A percentile compares a stretch with the other conserved stretches of the same genome.
phyloP scores from a whole-genome alignment of 192 early-diverging fungal genomes.

The Coemansia sp. region DNA sequence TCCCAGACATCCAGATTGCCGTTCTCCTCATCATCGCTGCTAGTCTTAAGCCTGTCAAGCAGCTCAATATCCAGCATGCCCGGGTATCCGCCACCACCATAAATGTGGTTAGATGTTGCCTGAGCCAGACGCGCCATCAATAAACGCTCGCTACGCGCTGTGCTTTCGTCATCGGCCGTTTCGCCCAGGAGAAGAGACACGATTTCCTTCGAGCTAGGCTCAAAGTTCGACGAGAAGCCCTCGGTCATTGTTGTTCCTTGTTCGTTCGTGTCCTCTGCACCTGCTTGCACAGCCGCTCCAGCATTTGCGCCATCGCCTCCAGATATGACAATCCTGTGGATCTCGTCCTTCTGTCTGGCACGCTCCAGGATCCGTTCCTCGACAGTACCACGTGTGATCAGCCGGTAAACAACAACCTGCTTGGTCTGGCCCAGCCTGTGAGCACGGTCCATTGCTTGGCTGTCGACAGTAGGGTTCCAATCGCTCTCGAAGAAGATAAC shows the following conservation, averaged over 20 bases:
- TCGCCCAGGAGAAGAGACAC: conserved; percentile 84
- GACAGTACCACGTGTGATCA: conserved; percentile 81
- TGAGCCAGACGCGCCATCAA: conserved; percentile 44
- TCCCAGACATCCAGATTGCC: conserved; percentile 21
- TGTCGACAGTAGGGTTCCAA: conserved; percentile 91
- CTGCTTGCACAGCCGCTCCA: conserved; percentile 37
- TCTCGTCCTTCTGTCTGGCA: conserved; percentile 89
- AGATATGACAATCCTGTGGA: conserved; percentile 91
- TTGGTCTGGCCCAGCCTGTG: conserved; percentile 85
- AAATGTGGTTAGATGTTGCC: conserved; percentile 47
- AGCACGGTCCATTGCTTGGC: conserved; percentile 90
- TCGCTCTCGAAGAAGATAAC: conserved; percentile 88
- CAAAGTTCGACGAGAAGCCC: conserved; percentile 57
- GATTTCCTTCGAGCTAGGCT: conserved; percentile 89
- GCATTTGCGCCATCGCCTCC: conserved; percentile 77
- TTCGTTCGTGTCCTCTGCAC: conserved; percentile 5
- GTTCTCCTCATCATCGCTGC: conserved; percentile 6
- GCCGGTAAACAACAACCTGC: conserved; percentile 81
- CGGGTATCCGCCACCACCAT: conserved; percentile 36
- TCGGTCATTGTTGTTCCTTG: conserved; percentile 7
- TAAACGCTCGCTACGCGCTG: conserved; percentile 27
- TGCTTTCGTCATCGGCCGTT: conserved; percentile 43
- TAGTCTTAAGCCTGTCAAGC: neutral
- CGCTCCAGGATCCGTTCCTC: conserved; percentile 81
- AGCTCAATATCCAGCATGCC: conserved; percentile 25